Base-by-base conservation (phyloP, 768 basidiomycete genomes). In the Leccinum disarticulatum region DNA sequence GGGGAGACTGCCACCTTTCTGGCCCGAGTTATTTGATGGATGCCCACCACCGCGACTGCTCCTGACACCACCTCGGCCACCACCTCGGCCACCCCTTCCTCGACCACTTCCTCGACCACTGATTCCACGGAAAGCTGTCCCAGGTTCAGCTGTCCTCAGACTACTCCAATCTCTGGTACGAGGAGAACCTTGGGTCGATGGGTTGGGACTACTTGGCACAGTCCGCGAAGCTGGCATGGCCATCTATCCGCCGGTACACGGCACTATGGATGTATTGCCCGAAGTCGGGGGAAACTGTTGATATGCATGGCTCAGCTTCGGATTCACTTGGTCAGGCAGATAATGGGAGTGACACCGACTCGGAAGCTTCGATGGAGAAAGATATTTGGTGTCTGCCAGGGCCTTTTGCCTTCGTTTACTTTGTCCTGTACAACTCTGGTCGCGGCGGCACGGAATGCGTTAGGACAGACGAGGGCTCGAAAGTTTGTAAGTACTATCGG, bases 91-190 rank as follows among this genome's bases (percentile, higher is more conserved):
- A 55, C 76, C 72, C 61, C 78, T 72, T 56, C 69, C 67, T 48
- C 72, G 77, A 63, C 73, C 70, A 62, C 73, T 71, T 56, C 69
- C 67, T 48, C 72, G 77, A 63, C 73, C 70, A 62, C 73, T 71
- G 31, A 78, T 68, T 49, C 81, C 80, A 64, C 74, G 78, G 63
- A 82, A 82, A 35, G 81, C 76, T 35, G 80, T 75, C 7, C 79
- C 81, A 53, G 78, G 74, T 50, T 84, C 84, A 52, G 74, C 76
- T n/a, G 73, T 66, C 52, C 75, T 70, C 47, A 57, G 28, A 54
- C 8, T 76, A 47, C 67, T 71, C 83, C 84, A 83, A 60, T 80
- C 78, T 56, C 76, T 71, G 35, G 67, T 63, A 49, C 75, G 73
- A 59, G 78, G 71, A 55, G 68, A 64, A 22, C 63, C 55, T 54